A percentile compares a stretch with the other conserved stretches of the same genome.
Evolutionary conservation across 495 filamentous ascomycete genomes (phyloP).

Genomic region (Pseudomonodictys pantanalensis): DNA sequence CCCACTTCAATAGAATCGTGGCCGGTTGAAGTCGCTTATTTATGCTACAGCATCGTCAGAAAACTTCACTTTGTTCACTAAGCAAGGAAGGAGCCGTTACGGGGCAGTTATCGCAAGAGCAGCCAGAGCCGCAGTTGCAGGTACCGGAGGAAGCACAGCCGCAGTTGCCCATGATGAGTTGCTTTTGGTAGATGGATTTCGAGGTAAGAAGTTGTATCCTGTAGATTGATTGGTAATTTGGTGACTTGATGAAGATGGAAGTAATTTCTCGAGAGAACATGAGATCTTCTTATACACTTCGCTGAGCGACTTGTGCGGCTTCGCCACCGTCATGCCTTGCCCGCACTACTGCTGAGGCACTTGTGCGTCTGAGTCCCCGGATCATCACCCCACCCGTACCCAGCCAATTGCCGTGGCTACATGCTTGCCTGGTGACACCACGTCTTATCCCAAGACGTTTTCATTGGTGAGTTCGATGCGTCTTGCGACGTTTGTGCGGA

Average conservation of each 20-base stretch:
- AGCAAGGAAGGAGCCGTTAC: not conserved
- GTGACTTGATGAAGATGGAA: no score
- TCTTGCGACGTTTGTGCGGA: not conserved
- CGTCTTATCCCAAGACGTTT: no score
- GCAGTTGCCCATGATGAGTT: slow-evolving; percentile 12
- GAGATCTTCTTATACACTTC: not conserved
- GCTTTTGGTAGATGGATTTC: not conserved
- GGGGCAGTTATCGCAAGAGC: slow-evolving; percentile 28
- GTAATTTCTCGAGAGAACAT: no score
- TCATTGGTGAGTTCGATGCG: no score
- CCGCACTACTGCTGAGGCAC: no score
- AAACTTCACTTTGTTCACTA: not conserved
- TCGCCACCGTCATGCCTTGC: not conserved
- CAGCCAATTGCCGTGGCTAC: no score
- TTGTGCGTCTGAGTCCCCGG: no score
- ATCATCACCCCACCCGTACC: no score
- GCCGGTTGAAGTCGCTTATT: slow-evolving; percentile 13
- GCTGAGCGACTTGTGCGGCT: not conserved
- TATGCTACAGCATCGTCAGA: slow-evolving; percentile 4
- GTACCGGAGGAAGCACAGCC: slow-evolving; percentile 18
- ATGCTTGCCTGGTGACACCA: no score
- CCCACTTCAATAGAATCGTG: no score
- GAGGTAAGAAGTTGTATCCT: not conserved
- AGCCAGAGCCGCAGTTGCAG: slow-evolving; percentile 20
- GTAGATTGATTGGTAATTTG: no score